Evolutionary conservation across 2,329 filamentous ascomycete genomes (phyloP), one percentile per base, ranked within the genome.

Genomic region (Penicillium corylophilum): DNA sequence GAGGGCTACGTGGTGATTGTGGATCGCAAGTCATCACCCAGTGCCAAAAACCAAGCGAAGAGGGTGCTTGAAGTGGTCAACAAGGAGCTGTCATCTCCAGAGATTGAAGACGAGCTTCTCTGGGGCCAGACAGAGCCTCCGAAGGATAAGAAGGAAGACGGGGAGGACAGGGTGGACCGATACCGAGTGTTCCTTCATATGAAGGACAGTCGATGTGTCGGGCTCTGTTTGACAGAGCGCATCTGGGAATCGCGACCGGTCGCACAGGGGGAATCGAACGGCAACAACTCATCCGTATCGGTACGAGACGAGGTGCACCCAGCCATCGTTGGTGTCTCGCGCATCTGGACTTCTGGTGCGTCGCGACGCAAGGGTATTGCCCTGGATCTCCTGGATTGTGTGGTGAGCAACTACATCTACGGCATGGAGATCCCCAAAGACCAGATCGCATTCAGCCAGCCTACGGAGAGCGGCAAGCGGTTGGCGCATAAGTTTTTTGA

Each of bases 111-210:
- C 23, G 74, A 78, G 28, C 71, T 77, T 22, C 69, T 86, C 33
- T 87, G 83, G 84, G 77, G 79, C 42, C 75, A 73, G 59, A 66
- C 65, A 7, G 70, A 72, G 46, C 65, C 70, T 1, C 72, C 72
- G 5, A 77, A 69, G 58, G 71, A 64, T 57, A 60, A 68, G 26
- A 59, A 60, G 53, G 68, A 60, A 48, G 62, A 70, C 31, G 62
- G 64, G 12, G 64, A 71, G 26, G 68, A 74, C 58, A 68, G 73
- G 44, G 65, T 67, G 20, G 74, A 80, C 66, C 75, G 79, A 44
- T 86, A 81, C 69, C 84, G 81, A 61, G 77, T 80, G 10, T 87
- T 84, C 60, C 61, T 88, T 24, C 85, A 86, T 61, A 74, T 87
- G 52, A 78, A 78, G 51, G 79, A 80, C 33, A 78, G 77, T 44